Conservation (phyloP, 2,329 filamentous ascomycete species). For the Trichoderma gracile region DNA sequence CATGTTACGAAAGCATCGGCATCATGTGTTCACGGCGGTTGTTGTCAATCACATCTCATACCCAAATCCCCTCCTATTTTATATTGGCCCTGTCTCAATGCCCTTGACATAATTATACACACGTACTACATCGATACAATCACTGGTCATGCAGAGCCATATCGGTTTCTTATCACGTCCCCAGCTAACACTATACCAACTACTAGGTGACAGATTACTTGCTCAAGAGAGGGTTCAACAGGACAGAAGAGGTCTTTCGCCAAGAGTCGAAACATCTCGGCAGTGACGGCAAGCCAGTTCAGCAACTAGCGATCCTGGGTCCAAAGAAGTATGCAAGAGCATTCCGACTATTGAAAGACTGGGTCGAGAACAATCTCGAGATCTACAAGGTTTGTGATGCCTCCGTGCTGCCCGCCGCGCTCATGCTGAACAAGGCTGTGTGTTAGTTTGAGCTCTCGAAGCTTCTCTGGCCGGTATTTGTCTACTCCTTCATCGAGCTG, state of each 20-base stretch:
- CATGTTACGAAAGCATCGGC: background rate
- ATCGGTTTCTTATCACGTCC: background rate
- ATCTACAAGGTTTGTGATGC: conserved; percentile 73
- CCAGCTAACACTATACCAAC: conserved; percentile 24
- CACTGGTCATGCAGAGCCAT: background rate
- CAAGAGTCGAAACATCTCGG: conserved; percentile 86
- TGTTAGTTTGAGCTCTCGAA: conserved; percentile 79
- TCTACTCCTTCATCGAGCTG: conserved; percentile 87
- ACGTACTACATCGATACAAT: background rate
- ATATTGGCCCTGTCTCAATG: background rate
- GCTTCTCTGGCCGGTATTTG: conserved; percentile 88
- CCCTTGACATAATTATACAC: no score
- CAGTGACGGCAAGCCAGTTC: conserved; percentile 74
- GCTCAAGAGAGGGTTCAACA: conserved; percentile 89
- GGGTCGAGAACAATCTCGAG: conserved; percentile 90
- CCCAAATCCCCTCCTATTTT: background rate
- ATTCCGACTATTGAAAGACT: conserved; percentile 72
- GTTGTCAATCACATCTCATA: background rate
- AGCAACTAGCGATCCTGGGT: conserved; percentile 66
- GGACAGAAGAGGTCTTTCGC: conserved; percentile 88
- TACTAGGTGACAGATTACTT: conserved; percentile 83
- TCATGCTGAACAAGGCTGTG: conserved; percentile 2
- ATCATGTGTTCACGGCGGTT: background rate
- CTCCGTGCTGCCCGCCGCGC: background rate
- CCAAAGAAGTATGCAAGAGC: conserved; percentile 76